Conservation (phyloP, 2,329 filamentous ascomycete genomes). For the Beauveria sp. region DNA sequence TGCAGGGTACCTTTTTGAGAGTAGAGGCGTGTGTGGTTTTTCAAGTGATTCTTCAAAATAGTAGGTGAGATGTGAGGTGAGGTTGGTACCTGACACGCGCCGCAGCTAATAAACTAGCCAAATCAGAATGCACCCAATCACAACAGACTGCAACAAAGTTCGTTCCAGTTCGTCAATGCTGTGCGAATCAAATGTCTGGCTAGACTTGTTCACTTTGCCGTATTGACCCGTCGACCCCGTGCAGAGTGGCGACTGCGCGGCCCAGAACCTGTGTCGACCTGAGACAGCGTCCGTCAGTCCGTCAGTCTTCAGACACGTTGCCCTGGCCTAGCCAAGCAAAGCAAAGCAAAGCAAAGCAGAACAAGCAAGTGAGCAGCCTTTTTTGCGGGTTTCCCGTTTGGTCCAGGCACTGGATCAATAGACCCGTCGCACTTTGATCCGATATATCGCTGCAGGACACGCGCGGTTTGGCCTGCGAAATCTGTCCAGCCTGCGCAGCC, state of each 20-base stretch:
- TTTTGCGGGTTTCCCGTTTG: neutral
- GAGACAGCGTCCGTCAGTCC: neutral
- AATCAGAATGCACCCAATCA: neutral
- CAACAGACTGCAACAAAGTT: neutral
- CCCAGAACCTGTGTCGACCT: neutral
- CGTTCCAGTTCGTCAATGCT: neutral
- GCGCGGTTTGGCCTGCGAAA: neutral
- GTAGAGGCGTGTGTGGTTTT: neutral
- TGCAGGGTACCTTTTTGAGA: no score
- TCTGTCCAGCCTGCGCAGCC: neutral
- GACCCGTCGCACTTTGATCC: neutral
- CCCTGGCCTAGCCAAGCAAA: neutral
- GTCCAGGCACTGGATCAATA: neutral
- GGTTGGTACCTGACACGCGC: neutral
- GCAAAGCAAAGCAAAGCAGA: neutral
- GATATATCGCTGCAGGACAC: conserved; percentile 6
- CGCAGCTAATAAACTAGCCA: neutral
- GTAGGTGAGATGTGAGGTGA: neutral
- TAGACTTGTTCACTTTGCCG: neutral
- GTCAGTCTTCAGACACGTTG: neutral
- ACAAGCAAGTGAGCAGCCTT: no score
- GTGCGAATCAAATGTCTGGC: neutral
- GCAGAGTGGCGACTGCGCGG: conserved; percentile 5
- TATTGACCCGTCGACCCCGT: neutral
- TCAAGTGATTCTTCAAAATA: neutral